These are phyloP conservation scores for Ophioceras dolichostomum DNA, from an alignment of 2,329 filamentous ascomycete species.

Conservation along the genomic window DNA sequence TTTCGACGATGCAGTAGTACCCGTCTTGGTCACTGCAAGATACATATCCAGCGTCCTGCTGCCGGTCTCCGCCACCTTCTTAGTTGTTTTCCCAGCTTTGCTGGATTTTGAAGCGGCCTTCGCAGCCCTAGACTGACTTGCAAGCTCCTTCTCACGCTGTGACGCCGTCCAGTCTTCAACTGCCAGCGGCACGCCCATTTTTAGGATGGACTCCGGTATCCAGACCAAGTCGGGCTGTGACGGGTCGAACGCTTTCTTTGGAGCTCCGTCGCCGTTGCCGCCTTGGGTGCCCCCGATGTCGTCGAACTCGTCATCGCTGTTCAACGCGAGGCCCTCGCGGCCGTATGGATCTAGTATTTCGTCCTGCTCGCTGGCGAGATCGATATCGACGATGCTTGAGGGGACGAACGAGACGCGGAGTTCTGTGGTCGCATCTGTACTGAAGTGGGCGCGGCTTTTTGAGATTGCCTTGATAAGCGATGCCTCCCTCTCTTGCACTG, in stretches of 20 bases:
- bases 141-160: slow-evolving; percentile 21
- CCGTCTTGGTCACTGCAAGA: slow-evolving; percentile 22
- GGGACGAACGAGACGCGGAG: slow-evolving; percentile 70
- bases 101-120: slow-evolving; percentile 2
- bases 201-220: slow-evolving; percentile 54
- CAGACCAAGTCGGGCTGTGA: slow-evolving; percentile 52
- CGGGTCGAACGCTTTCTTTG: slow-evolving; percentile 47
- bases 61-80: slow-evolving; percentile 8
- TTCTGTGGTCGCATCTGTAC: slow-evolving; percentile 65
- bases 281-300: slow-evolving; percentile 14
- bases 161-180: slow-evolving; percentile 50
- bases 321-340: slow-evolving; percentile 44
- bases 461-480: slow-evolving; percentile 54
- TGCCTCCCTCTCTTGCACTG: slow-evolving; percentile 35
- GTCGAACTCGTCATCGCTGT: slow-evolving; percentile 53
- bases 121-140: too few species aligned
- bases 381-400: slow-evolving; percentile 61
- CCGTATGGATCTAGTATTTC: slow-evolving; percentile 29
- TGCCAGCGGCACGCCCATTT: slow-evolving; percentile 50
- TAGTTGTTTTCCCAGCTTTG: slow-evolving; percentile 2
- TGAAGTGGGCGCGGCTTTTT: slow-evolving; percentile 55
- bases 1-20: too few species aligned
- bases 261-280: slow-evolving; percentile 11
- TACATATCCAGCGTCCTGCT: slow-evolving; percentile 24
- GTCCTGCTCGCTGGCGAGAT: slow-evolving; percentile 61